Evolutionary conservation across 169 alveolate genomes (phyloP), one percentile per base, ranked within the genome.

Genomic region (Plasmodium reichenowi): DNA sequence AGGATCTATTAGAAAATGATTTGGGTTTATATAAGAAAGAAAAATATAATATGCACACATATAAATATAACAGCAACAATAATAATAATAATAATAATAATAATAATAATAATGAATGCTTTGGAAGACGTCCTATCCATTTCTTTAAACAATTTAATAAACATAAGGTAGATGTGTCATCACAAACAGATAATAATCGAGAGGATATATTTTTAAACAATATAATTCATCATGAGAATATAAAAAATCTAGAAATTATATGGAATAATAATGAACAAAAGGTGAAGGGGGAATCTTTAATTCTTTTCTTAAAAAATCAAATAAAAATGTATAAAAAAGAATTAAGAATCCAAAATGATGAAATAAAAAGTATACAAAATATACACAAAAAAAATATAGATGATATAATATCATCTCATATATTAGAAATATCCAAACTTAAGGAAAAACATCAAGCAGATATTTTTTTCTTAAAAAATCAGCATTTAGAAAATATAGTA

Each of bases 291-390:
- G 75, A 63, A 13, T 62, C 74, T 3, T 64, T 76, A 29, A 47
- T 76, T 63, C 48, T 10, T 8, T 76, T 63, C 20, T 50, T 76
- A 62, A 76, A 76, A 67, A 58, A 66, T 7, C 75, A 76, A 64
- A 64, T 76, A 3, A 64, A 63, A 22, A 58, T 63, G 75, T 76
- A 62, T 43, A 76, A 76, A 43, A 76, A 67, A 43, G 88, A 76
- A 64, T 43, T 76, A 24, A 13, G 38, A 63, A 50, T 62, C 10
- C 63, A 54, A 38, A 58, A 22, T 43, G 20, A 76, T 20, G 88
- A 76, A 26, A 8, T 76, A 22, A 58, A 76, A 64, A 7, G 63
- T 48, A 20, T 13, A 10, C 15, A 54, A 26, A 66, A 76, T 22
- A 48, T 76, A 2, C 24, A 76, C 10, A 32, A 76, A 47, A 76